Conservation (phyloP, 1,284 basidiomycete genomes). For the Microbotryum violaceum region DNA sequence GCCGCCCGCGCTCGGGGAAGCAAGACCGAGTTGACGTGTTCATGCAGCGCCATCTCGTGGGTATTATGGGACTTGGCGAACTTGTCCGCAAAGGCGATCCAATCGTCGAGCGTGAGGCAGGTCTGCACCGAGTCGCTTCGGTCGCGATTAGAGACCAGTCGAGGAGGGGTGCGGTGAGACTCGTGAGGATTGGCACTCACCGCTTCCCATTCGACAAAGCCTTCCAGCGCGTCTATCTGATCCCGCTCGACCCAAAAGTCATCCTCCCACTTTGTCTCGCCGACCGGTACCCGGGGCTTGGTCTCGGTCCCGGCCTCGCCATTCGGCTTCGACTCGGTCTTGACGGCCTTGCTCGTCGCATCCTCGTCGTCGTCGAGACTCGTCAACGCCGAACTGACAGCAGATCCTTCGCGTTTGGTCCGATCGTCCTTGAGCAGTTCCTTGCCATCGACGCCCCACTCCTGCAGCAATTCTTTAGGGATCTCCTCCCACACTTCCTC, state of each 20-base stretch:
- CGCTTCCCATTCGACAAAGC: constrained; percentile 75
- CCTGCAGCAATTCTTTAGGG: constrained; percentile 61
- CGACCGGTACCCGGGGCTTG: constrained; percentile 32
- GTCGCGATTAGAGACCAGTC: too few relatives aligned
- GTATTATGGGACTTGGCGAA: constrained; percentile 70
- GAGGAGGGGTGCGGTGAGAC: background rate
- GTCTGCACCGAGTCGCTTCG: constrained; percentile 47
- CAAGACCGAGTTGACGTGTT: constrained; percentile 46
- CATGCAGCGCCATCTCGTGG: constrained; percentile 66
- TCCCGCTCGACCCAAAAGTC: constrained; percentile 33
- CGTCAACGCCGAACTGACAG: constrained; percentile 1
- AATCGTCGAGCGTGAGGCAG: constrained; percentile 67
- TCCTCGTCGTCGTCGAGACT: constrained; percentile 10
- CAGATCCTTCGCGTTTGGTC: constrained; percentile 8
- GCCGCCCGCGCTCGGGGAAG: background rate
- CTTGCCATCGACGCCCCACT: background rate
- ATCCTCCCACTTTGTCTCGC: constrained; percentile 36
- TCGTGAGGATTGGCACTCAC: constrained; percentile 46
- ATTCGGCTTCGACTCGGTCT: constrained; percentile 2
- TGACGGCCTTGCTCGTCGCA: background rate
- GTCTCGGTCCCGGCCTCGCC: constrained; percentile 26
- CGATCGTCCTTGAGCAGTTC: constrained; percentile 24
- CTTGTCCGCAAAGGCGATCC: constrained; percentile 62
- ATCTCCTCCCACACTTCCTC: constrained; percentile 66
- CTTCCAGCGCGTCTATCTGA: constrained; percentile 33